Evolutionary conservation across 139 green algal species (phyloP), one percentile per base, ranked within the genome.

Genomic region (Mesotaenium endlicherianum): DNA sequence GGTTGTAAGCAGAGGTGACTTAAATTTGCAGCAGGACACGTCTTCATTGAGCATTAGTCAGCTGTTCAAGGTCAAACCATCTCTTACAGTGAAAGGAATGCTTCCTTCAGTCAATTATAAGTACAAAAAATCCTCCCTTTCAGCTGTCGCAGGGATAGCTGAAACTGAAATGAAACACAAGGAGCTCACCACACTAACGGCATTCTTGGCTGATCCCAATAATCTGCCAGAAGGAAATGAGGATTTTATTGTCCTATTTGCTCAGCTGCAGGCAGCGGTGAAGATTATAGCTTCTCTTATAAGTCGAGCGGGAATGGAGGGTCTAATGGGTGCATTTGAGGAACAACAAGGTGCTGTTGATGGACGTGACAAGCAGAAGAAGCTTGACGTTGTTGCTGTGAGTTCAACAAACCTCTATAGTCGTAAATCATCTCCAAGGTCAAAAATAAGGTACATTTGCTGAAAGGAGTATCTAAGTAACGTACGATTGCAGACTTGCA

Each of bases 281-380:
- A 72, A 72, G 60, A 31, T 20, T 16, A 72, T 72, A 34, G 60
- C 60, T 0, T 34, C 26, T 5, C 26, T 34, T 1, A 34, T 72
- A 5, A 20, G 31, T 16, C 60, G 60, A 0, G 16, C 42, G n/a
- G 36, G 36, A 31, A 72, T 72, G 31, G 60, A 72, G 1, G 20
- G 16, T 34, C 30, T 38, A 16, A 40, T 44, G 60, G 60, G 60
- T 11, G 60, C 34, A 26, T n/a, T 3, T 68, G 55, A 68, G 55
- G n/a, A 34, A 16, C 31, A 34, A 43, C 36, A 72, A 34, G 31
- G 60, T 31, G 30, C 30, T 16, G 31, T 30, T 5, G 31, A 72
- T 44, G 31, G 60, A 44, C 30, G 70, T 31, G 70, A 79, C 70
- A 36, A 68, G 70, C 70, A 79, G 70, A 79, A 79, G 41, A 68